Percentiles rank a stretch among this genome's conserved stretches.
Evolutionary conservation across 2,329 filamentous ascomycete genomes (phyloP).

Genomic region (Sporothrix sp.): DNA sequence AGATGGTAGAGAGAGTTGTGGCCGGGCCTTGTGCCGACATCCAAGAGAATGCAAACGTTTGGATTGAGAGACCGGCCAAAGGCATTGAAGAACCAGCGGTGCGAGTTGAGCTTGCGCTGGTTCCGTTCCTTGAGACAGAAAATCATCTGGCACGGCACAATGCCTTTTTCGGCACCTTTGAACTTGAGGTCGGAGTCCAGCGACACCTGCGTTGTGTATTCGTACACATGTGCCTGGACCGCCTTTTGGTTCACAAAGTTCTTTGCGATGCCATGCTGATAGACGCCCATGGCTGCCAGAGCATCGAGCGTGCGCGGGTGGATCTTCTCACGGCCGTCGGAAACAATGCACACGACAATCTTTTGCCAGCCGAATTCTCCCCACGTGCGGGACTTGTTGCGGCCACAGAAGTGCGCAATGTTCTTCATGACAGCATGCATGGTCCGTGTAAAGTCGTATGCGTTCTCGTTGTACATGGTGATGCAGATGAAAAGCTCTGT

Average conservation of each 20-base stretch:
- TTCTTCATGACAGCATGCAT: constrained; percentile 99
- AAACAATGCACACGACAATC: constrained; percentile 95
- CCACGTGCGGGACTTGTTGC: constrained; percentile 89
- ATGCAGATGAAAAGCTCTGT: constrained; percentile 94
- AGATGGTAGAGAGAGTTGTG: constrained; percentile 89
- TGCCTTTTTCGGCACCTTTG: constrained; percentile 98
- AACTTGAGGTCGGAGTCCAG: constrained; percentile 94
- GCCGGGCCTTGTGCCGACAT: constrained; percentile 89
- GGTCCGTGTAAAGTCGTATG: constrained; percentile 89
- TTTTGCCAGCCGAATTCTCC: constrained; percentile 97
- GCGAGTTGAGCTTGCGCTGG: constrained; percentile 93
- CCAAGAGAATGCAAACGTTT: constrained; percentile 92
- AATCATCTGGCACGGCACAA: constrained; percentile 95
- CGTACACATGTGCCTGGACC: constrained; percentile 94
- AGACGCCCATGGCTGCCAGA: constrained; percentile 91
- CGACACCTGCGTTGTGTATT: constrained; percentile 97
- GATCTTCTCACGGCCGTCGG: constrained; percentile 81
- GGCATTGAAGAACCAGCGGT: constrained; percentile 98
- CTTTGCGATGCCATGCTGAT: constrained; percentile 97
- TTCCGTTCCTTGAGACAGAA: constrained; percentile 99
- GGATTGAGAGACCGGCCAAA: constrained; percentile 88
- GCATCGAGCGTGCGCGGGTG: constrained; percentile 90
- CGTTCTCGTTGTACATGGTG: constrained; percentile 99
- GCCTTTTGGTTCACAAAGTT: constrained; percentile 95
- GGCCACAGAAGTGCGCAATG: constrained; percentile 89